Evolutionary conservation across 2,329 filamentous ascomycete species (phyloP).

Genomic region (Pseudonectria buxi): DNA sequence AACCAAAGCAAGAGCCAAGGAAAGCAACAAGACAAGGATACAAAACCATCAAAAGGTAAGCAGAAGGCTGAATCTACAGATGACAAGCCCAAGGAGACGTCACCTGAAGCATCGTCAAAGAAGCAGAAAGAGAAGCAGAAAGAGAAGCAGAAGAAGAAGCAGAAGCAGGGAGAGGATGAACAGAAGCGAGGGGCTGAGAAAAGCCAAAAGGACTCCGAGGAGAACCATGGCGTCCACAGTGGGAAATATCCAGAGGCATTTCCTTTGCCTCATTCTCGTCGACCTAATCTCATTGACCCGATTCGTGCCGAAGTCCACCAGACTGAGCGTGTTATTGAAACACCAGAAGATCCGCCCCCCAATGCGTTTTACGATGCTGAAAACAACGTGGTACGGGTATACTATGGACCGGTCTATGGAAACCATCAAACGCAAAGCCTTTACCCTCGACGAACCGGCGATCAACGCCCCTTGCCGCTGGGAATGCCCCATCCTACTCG

Average conservation of each 20-base stretch:
- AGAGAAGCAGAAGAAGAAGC: slow-evolving; percentile 10
- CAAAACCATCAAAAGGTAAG: slow-evolving; percentile 11
- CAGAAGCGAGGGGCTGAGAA: slow-evolving; percentile 5
- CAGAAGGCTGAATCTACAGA: slow-evolving; percentile 4
- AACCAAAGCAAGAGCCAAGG: slow-evolving; percentile 1
- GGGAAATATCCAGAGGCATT: slow-evolving; percentile 22
- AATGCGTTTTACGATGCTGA: slow-evolving; percentile 54
- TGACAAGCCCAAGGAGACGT: too few relatives aligned
- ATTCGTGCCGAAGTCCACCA: slow-evolving; percentile 43
- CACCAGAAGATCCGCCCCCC: slow-evolving; percentile 45
- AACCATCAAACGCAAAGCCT: slow-evolving; percentile 38
- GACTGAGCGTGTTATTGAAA: slow-evolving; percentile 50
- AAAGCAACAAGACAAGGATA: slow-evolving; percentile 6
- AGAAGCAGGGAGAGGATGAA: slow-evolving; percentile 9
- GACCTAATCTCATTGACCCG: slow-evolving; percentile 41
- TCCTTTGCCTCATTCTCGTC: slow-evolving; percentile 26
- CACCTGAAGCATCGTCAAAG: background rate
- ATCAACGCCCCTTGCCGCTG: slow-evolving; percentile 28
- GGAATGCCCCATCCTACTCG: slow-evolving; percentile 37
- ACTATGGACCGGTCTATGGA: slow-evolving; percentile 50
- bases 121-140: slow-evolving; percentile 7
- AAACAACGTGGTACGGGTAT: slow-evolving; percentile 47
- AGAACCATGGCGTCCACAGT: slow-evolving; percentile 14
- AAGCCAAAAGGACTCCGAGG: slow-evolving; percentile 4
- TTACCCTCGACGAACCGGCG: slow-evolving; percentile 36